These are phyloP conservation scores for Cyberlindnera americana DNA, from an alignment of 805 yeast species.

Conservation along the genomic window DNA sequence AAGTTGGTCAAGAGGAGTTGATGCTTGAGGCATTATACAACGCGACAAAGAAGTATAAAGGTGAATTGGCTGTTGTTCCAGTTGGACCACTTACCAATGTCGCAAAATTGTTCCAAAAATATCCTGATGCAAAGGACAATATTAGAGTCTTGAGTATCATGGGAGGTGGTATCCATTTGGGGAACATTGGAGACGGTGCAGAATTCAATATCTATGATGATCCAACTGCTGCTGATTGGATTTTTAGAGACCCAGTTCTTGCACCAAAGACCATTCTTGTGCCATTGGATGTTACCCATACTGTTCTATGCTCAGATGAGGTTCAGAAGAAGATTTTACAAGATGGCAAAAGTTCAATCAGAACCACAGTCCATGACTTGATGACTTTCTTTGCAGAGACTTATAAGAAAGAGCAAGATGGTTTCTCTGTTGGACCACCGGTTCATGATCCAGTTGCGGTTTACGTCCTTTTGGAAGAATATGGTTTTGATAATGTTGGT, in stretches of 20 bases:
- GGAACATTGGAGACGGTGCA: conserved; percentile 41
- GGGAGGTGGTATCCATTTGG: conserved; percentile 60
- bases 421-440: conserved; percentile 58
- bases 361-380: conserved; percentile 53
- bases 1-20: conserved; percentile 38
- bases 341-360: conserved; percentile 36
- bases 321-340: conserved; percentile 39
- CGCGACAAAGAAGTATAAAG: conserved; percentile 42
- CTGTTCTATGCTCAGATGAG: conserved; percentile 47
- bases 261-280: conserved; percentile 46
- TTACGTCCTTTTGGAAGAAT: conserved; percentile 45
- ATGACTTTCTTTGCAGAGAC: conserved; percentile 47
- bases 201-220: conserved; percentile 79
- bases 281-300: conserved; percentile 71
- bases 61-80: conserved; percentile 58
- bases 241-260: conserved; percentile 46
- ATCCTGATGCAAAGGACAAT: conserved; percentile 50
- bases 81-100: conserved; percentile 79
- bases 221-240: conserved; percentile 65
- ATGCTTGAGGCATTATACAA: conserved; percentile 31
- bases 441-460: conserved; percentile 80
- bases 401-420: conserved; percentile 39
- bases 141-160: conserved; percentile 60
- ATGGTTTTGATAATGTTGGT: conserved; percentile 22
- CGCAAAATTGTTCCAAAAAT: conserved; percentile 48